These are phyloP conservation scores for Jamesozyma gamospora DNA, from an alignment of 805 yeast species.

Conservation along the genomic window DNA sequence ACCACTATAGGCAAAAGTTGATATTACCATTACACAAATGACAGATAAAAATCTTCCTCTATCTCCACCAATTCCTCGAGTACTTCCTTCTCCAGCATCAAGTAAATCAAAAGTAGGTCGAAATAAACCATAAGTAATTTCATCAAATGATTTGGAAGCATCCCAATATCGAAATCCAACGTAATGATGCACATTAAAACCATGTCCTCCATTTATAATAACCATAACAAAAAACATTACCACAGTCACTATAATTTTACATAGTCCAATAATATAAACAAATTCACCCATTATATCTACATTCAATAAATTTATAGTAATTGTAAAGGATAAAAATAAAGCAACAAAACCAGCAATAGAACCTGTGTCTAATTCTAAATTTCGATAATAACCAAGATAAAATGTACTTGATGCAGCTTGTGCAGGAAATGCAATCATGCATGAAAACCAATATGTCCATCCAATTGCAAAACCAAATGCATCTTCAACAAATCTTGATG, in stretches of 20 bases:
- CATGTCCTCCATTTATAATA: conserved; percentile 44
- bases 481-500: conserved; percentile 54
- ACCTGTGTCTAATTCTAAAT: conserved; percentile 40
- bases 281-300: conserved; percentile 68
- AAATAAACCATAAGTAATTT: conserved; percentile 57
- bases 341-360: conserved; percentile 58
- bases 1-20: conserved; percentile 71
- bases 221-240: conserved; percentile 54
- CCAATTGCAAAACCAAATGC: conserved; percentile 64
- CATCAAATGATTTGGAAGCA: conserved; percentile 30
- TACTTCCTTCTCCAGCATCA: conserved; percentile 49
- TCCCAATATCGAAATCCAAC: conserved; percentile 72
- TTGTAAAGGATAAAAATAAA: conserved; percentile 39
- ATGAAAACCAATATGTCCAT: conserved; percentile 49
- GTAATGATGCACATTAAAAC: conserved; percentile 18
- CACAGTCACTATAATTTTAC: conserved; percentile 46
- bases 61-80: conserved; percentile 49
- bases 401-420: conserved; percentile 57
- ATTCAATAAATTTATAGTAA: conserved; percentile 50
- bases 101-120: conserved; percentile 59
- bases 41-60: conserved; percentile 53
- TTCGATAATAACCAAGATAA: conserved; percentile 53
- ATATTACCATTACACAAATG: conserved; percentile 49
- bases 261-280: conserved; percentile 51
- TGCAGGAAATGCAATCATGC: conserved; percentile 48